Evolutionary conservation across 2,329 filamentous ascomycete genomes (phyloP).

Genomic region (Pyrenophora graminea): DNA sequence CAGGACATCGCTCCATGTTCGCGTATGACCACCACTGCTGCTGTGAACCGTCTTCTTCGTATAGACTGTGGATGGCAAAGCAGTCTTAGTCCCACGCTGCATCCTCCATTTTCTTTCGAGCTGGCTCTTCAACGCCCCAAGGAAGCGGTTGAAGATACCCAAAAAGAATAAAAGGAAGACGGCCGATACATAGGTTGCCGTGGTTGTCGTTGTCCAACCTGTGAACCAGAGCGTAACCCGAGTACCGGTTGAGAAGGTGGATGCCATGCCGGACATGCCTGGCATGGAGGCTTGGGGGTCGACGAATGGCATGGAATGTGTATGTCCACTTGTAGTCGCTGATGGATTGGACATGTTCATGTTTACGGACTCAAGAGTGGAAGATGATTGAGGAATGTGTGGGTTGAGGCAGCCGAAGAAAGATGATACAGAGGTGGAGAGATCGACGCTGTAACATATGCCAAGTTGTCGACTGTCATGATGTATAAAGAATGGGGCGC

Average conservation of each 20-base stretch:
- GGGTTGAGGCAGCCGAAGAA: too few relatives aligned
- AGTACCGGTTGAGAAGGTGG: slow-evolving; percentile 33
- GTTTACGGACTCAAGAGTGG: neutral
- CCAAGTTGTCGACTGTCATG: neutral
- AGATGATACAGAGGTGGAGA: neutral
- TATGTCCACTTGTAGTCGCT: neutral
- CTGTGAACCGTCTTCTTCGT: slow-evolving; percentile 1
- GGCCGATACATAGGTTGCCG: slow-evolving; percentile 29
- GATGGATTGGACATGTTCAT: slow-evolving; percentile 9
- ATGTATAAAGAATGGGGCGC: neutral
- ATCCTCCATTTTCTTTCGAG: slow-evolving; percentile 29
- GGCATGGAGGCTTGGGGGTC: neutral
- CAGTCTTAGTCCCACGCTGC: neutral
- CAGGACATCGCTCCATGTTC: slow-evolving; percentile 22
- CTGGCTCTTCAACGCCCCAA: slow-evolving; percentile 33
- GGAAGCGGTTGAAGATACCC: slow-evolving; percentile 37
- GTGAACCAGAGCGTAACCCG: slow-evolving; percentile 37
- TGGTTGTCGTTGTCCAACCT: slow-evolving; percentile 34
- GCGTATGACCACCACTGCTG: slow-evolving; percentile 7
- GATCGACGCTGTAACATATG: neutral
- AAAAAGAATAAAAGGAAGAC: slow-evolving; percentile 35
- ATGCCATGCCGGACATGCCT: slow-evolving; percentile 27
- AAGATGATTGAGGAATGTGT: neutral
- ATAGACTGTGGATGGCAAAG: neutral
- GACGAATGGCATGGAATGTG: neutral